A percentile compares a stretch with the other conserved stretches of the same genome.
Conservation (phyloP, 2,329 filamentous ascomycete species). For the Trematosphaeria pertusa region DNA sequence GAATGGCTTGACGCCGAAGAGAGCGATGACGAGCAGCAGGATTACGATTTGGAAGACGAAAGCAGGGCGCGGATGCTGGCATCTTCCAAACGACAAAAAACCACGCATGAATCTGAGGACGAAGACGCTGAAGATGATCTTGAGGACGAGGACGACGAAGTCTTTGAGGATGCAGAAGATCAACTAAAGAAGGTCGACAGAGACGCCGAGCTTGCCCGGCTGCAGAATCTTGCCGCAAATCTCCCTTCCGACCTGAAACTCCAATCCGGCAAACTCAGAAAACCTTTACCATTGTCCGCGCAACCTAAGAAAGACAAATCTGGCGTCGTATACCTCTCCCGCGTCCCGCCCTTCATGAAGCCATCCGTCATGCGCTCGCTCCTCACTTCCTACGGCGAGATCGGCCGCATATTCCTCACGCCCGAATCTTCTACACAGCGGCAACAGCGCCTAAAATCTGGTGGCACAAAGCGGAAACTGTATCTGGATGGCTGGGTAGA, state of each 20-base stretch:
- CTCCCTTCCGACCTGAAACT: slow-evolving; percentile 47
- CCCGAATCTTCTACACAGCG: slow-evolving; percentile 75
- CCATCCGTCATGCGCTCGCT: slow-evolving; percentile 77
- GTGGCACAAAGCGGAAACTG: slow-evolving; percentile 83
- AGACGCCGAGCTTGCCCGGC: slow-evolving; percentile 38
- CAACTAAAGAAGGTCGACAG: slow-evolving; percentile 34
- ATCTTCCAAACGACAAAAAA: slow-evolving; percentile 69
- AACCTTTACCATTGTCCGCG: slow-evolving; percentile 45
- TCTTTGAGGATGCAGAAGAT: slow-evolving; percentile 31
- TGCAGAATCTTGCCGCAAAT: slow-evolving; percentile 37
- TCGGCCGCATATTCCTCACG: slow-evolving; percentile 80
- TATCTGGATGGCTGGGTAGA: slow-evolving; percentile 89
- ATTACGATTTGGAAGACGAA: slow-evolving; percentile 73
- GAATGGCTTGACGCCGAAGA: slow-evolving; percentile 68
- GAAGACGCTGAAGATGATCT: slow-evolving; percentile 35
- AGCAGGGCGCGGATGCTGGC: slow-evolving; percentile 65
- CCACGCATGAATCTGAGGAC: slow-evolving; percentile 53
- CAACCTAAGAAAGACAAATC: slow-evolving; percentile 72
- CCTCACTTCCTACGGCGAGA: slow-evolving; percentile 74
- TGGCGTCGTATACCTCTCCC: slow-evolving; percentile 82
- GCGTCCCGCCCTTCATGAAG: slow-evolving; percentile 89
- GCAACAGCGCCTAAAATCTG: slow-evolving; percentile 69
- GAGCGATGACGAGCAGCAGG: slow-evolving; percentile 53
- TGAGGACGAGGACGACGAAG: slow-evolving; percentile 22
- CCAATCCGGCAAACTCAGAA: slow-evolving; percentile 26